Base-by-base conservation (phyloP, 75 land plant species). In the Selaginella moellendorffii region DNA sequence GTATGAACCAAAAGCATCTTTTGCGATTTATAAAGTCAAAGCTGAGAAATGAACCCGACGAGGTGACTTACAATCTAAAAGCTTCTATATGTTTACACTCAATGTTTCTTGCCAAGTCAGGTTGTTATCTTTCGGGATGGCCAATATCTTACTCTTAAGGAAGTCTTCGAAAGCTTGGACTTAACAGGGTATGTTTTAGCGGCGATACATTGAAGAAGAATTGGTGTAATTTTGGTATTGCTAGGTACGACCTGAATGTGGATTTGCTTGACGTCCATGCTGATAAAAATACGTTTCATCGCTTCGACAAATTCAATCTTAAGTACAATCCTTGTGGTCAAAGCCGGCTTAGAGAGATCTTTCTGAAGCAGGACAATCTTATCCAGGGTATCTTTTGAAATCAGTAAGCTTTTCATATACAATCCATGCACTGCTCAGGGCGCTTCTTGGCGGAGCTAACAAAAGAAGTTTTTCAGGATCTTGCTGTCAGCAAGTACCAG, bases 1-100 rank as follows among this genome's bases (percentile, higher is more conserved):
- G 97, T 74, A 92, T 92, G 97, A 88, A 92, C 69, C 97, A 92
- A 76, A 92, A 92, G 53, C 97, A 92, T 85, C 90, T 92, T 23
- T 46, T 92, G 59, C 79, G 87, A 29, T 92, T 92, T 68, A 88
- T 92, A 67, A 92, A 92, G 68, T 92, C 97, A 24, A 92, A 92
- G 53, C 73, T 92, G 61, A 79, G 85, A 67, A 92, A 92, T 70
- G 97, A 92, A 66, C 96, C 96, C 54, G 95, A 85, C 53, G 97
- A 85, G 86, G 97, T 88, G 71, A 30, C 63, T 20, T 36, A 5
- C 10, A 36, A 36, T 36, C 5, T 36, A 36, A 36, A 5, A 14
- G 46, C n/a, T n/a, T 36, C 10, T 36, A 36, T 36, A 36, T 36
- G 14, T 36, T 36, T 36, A 14, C 46, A 14, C 5, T 36, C 46